Conservation (phyloP, 306 rosid genomes). For the Styphnolobium japonicum region DNA sequence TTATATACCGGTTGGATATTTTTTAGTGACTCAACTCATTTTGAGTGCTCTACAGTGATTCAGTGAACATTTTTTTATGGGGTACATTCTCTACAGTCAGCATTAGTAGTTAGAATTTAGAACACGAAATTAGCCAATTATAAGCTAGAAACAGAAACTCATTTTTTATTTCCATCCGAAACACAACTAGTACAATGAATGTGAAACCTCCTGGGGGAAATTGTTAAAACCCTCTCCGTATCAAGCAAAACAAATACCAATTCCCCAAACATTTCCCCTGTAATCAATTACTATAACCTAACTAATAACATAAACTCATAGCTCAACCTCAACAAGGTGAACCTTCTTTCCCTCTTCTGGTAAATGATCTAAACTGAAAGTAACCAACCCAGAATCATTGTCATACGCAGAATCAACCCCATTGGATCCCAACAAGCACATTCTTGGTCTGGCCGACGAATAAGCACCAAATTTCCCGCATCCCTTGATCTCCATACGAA, state of each 20-base stretch:
- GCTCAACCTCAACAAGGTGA: slow-evolving; percentile 55
- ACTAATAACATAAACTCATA: slow-evolving; percentile 31
- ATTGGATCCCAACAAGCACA: slow-evolving; percentile 45
- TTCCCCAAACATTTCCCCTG: not conserved
- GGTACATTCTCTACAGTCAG: not conserved
- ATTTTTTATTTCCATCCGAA: not conserved
- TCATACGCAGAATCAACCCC: slow-evolving; percentile 51
- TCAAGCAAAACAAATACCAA: not conserved
- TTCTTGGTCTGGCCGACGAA: slow-evolving; percentile 59
- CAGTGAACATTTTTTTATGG: too few species aligned
- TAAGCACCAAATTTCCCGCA: slow-evolving; percentile 77
- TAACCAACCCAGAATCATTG: slow-evolving; percentile 50
- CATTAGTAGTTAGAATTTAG: not conserved
- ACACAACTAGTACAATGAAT: not conserved
- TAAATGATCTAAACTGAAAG: slow-evolving; percentile 51
- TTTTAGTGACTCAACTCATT: too few species aligned
- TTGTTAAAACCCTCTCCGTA: not conserved
- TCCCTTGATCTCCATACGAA: slow-evolving; percentile 68
- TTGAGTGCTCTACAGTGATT: too few species aligned
- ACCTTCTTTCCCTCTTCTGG: slow-evolving; percentile 50
- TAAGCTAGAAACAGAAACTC: not conserved
- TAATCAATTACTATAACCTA: not conserved
- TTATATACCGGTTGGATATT: too few species aligned
- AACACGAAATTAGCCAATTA: not conserved
- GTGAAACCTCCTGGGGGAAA: not conserved